Percentiles rank a stretch among this genome's conserved stretches.
Conservation (phyloP, 2,329 filamentous ascomycete species). For the Hyphodiscus sp. region DNA sequence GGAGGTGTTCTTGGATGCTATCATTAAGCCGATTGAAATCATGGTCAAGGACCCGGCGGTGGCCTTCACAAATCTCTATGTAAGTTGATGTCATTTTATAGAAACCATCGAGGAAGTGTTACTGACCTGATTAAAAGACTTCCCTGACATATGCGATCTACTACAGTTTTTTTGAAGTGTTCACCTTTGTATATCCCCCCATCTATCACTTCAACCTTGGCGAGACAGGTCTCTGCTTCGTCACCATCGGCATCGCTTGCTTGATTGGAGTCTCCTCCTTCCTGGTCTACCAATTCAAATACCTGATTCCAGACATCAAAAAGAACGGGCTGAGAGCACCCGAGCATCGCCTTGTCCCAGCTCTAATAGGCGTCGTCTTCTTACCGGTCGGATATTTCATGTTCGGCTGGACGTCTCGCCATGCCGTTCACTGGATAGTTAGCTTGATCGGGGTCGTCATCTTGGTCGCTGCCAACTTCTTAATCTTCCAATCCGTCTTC, state of each 20-base stretch:
- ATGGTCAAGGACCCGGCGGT: constrained; percentile 47
- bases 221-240: constrained; percentile 50
- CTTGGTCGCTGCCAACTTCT: constrained; percentile 39
- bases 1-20: constrained; percentile 43
- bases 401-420: constrained; percentile 47
- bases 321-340: constrained; percentile 42
- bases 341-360: constrained; percentile 46
- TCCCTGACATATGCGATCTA: constrained; percentile 53
- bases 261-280: constrained; percentile 39
- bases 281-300: constrained; percentile 43
- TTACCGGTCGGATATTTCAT: constrained; percentile 51
- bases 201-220: constrained; percentile 53
- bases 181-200: constrained; percentile 54
- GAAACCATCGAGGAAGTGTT: background rate
- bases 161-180: constrained; percentile 58
- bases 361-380: constrained; percentile 42
- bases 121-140: constrained; percentile 1
- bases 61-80: constrained; percentile 9
- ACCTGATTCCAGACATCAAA: constrained; percentile 40
- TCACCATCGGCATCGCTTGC: constrained; percentile 49
- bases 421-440: constrained; percentile 46
- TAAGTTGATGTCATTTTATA: background rate
- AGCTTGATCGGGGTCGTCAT: constrained; percentile 48
- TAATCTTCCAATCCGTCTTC: constrained; percentile 52
- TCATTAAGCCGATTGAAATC: constrained; percentile 53